Conservation (phyloP, 1,139 yeast genomes). For the Saccharomyces pastorianus region DNA sequence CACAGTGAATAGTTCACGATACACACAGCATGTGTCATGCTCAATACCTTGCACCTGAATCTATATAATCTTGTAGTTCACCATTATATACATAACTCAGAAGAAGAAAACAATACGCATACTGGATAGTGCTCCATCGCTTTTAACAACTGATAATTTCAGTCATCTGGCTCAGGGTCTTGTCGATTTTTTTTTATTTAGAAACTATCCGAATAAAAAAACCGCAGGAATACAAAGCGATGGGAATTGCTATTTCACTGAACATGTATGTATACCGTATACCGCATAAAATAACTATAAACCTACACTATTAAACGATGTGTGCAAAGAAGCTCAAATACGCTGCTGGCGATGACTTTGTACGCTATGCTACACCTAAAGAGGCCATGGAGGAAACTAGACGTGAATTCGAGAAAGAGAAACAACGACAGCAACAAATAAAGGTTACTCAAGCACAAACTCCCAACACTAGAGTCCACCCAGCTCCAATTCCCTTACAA, state of each 20-base stretch:
- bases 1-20: background rate
- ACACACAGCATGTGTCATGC: background rate
- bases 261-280: background rate
- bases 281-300: background rate
- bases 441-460: constrained; percentile 7
- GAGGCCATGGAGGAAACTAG: constrained; percentile 30
- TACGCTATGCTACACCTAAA: constrained; percentile 31
- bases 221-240: background rate
- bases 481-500: background rate
- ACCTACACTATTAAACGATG: constrained; percentile 12
- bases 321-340: constrained; percentile 29
- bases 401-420: constrained; percentile 22
- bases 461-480: background rate
- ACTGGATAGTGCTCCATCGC: background rate
- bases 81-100: background rate
- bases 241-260: background rate
- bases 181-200: background rate
- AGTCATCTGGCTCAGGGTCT: background rate
- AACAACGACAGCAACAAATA: constrained; percentile 8
- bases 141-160: background rate
- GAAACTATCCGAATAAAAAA: background rate
- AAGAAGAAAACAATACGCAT: background rate
- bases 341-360: constrained; percentile 31
- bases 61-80: background rate
- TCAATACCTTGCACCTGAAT: background rate